A percentile compares a stretch with the other conserved stretches of the same genome.
phyloP scores from a whole-genome alignment of 176 grass and related monocot species.

The Oryza meyeriana region DNA sequence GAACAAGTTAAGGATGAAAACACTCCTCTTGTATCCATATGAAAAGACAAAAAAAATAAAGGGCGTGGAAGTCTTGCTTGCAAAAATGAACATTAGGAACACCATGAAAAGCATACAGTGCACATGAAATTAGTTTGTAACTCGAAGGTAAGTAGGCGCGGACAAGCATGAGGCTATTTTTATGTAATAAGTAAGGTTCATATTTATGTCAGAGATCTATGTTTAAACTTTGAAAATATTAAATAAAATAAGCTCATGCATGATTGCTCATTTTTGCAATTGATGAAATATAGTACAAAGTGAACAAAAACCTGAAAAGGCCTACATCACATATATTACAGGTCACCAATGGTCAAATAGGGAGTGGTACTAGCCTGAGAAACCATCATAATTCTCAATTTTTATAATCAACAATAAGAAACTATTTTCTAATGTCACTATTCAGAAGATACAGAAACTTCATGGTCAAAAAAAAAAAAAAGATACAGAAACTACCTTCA shows the following conservation, averaged over 20 bases:
- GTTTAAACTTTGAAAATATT: constrained; percentile 8
- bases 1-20: not conserved
- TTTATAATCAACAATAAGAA: constrained; percentile 22
- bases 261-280: not conserved
- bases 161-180: not conserved
- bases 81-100: constrained; percentile 22
- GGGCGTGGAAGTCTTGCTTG: not conserved
- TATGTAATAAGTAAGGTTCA: constrained; percentile 1
- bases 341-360: constrained; percentile 10
- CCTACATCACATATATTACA: not conserved
- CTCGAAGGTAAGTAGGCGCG: not conserved
- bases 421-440: constrained; percentile 31
- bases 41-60: not conserved
- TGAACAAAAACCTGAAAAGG: constrained; percentile 19
- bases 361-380: constrained; percentile 9
- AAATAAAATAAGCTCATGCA: not conserved
- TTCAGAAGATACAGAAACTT: constrained; percentile 47
- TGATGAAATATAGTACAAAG: constrained; percentile 8
- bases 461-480: too few species aligned
- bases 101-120: not conserved
- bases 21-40: constrained; percentile 10
- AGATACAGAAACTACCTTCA: constrained; percentile 57
- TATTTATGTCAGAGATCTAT: not conserved
- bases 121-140: not conserved
- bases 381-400: constrained; percentile 1